Conservation (phyloP, 1,284 basidiomycete genomes). For the Tremellales sp. region DNA sequence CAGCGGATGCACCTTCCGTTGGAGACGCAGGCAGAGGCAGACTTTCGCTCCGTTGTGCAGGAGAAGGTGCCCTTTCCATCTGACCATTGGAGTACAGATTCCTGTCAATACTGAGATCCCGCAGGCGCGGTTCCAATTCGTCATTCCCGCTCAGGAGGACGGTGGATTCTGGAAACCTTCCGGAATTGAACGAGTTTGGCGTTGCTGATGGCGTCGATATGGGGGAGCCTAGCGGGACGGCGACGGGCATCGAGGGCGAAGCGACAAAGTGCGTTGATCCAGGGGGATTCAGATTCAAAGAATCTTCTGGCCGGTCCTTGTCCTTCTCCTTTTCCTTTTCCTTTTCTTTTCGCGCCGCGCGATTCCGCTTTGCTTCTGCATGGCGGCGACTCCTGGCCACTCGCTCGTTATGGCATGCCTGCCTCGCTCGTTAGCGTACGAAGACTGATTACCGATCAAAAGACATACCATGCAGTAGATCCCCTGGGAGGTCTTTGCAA, state of each 20-base stretch:
- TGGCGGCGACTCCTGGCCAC: constrained; percentile 87
- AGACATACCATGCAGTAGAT: constrained; percentile 87
- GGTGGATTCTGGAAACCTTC: constrained; percentile 12
- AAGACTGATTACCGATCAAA: not conserved
- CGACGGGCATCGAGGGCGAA: not conserved
- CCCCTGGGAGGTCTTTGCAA: constrained; percentile 96
- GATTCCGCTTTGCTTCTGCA: constrained; percentile 64
- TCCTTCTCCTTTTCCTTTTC: constrained; percentile 23
- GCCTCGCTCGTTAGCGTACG: constrained; percentile 5
- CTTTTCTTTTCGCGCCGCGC: constrained; percentile 42
- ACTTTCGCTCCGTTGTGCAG: constrained; percentile 16
- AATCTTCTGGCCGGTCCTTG: constrained; percentile 1
- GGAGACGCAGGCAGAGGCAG: constrained; percentile 23
- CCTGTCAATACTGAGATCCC: constrained; percentile 23
- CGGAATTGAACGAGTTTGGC: constrained; percentile 15
- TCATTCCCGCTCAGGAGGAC: not conserved
- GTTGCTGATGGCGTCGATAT: constrained; percentile 9
- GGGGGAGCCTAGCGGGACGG: constrained; percentile 12
- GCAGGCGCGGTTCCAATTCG: not conserved
- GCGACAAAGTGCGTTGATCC: not conserved
- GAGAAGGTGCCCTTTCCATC: constrained; percentile 9
- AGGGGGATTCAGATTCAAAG: constrained; percentile 10
- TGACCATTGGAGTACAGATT: too few relatives aligned
- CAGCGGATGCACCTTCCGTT: constrained; percentile 10
- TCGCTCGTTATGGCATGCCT: constrained; percentile 88